Evolutionary conservation across 495 filamentous ascomycete species (phyloP), one percentile per base, ranked within the genome.

Genomic region (Choiromyces venosus): DNA sequence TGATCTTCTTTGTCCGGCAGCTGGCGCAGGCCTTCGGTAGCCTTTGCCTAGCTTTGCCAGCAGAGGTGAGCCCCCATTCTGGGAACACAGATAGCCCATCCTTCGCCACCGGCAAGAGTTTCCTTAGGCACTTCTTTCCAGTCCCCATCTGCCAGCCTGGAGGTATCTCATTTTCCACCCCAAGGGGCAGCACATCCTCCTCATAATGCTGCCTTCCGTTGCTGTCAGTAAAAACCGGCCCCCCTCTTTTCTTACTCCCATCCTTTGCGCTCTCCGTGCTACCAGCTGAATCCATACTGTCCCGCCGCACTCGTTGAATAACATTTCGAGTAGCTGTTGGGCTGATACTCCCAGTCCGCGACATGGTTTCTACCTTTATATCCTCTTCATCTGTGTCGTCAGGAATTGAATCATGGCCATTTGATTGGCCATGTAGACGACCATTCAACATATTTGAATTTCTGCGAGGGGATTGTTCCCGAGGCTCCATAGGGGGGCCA

Each of bases 31-130:
- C 80, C 52, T 79, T 76, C 46, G 80, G 80, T 39, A 81, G 64
- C 9, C 80, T 65, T 64, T 81, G 80, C 44, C 80, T 73, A 12
- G 80, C 79, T 36, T 81, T 81, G 37, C 80, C 80, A 68, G 76
- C 80, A 36, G 80, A 79, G 2, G 80, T 81, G 37, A 81, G 75
- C 25, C 80, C 80, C 80, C 80, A 81, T 56, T 81, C 80, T 38
- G 79, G 79, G 70, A 80, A 80, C 21, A 80, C 79, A 36, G 71
- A 72, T n/a, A 80, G 71, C n/a, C 78, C 78, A 74, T 80, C 79
- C 37, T 80, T 80, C 36, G 71, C 25, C 10, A 68, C 1, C 39
- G 79, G 79, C 14, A 80, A 71, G 29, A 80, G 77, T 37, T 80
- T 74, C 69, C 74, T 76, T 3, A 78, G 78, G 38, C 78, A 80